phyloP scores from a whole-genome alignment of 208 protist genomes.

The Crithidia thermophila region DNA sequence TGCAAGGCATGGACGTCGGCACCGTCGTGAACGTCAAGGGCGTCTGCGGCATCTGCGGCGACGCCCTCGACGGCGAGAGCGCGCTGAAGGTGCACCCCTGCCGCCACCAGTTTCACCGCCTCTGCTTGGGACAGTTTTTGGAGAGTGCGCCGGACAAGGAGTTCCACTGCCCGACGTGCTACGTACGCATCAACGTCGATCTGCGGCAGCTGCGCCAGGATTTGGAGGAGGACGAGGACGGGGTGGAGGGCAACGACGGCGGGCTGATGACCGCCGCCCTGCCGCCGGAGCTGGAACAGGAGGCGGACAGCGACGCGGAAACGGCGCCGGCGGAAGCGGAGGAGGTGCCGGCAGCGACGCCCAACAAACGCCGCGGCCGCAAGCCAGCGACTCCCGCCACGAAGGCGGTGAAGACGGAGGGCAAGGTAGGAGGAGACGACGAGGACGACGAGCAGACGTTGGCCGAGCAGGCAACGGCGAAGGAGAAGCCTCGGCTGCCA shows the following conservation, averaged over 20 bases:
- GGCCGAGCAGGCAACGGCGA: slow-evolving; percentile 4
- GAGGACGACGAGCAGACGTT: slow-evolving; percentile 10
- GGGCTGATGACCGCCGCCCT: slow-evolving; percentile 45
- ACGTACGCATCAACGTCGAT: slow-evolving; percentile 86
- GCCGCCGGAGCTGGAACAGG: slow-evolving; percentile 72
- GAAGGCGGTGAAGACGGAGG: background rate
- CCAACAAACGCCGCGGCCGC: slow-evolving; percentile 10
- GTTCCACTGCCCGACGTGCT: slow-evolving; percentile 87
- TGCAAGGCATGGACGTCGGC: slow-evolving; percentile 75
- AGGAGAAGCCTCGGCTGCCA: background rate
- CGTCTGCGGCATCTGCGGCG: slow-evolving; percentile 85
- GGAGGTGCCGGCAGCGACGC: background rate
- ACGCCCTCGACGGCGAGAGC: slow-evolving; percentile 60
- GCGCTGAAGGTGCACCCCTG: slow-evolving; percentile 72
- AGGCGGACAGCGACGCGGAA: slow-evolving; percentile 30
- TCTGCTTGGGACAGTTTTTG: slow-evolving; percentile 87
- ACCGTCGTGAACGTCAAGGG: slow-evolving; percentile 62
- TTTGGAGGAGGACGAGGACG: slow-evolving; percentile 64
- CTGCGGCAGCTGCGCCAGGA: slow-evolving; percentile 71
- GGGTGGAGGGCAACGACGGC: slow-evolving; percentile 38
- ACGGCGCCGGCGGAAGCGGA: slow-evolving; percentile 1
- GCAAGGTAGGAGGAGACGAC: background rate
- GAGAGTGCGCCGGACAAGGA: slow-evolving; percentile 79
- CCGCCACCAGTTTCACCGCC: slow-evolving; percentile 81
- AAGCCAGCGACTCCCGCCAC: background rate